Conservation (phyloP, 192 early-diverging fungal species). For the Mortierella hygrophila region DNA sequence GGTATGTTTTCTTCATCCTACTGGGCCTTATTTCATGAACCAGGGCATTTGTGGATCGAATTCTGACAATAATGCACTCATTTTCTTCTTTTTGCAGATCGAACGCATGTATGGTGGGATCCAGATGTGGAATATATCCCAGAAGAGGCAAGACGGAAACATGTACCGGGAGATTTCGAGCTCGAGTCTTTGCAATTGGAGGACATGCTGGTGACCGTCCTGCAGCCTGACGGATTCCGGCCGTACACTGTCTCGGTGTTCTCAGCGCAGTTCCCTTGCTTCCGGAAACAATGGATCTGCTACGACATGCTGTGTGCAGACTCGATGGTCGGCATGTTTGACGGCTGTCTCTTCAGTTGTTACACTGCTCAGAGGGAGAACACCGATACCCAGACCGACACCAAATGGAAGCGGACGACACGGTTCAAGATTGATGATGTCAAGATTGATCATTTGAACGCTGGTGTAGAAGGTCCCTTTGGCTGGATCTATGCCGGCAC, state of each 20-base stretch:
- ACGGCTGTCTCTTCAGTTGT: constrained; percentile 94
- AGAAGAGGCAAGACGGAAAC: constrained; percentile 67
- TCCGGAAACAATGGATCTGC: constrained; percentile 94
- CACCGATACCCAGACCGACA: constrained; percentile 56
- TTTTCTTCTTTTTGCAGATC: constrained; percentile 62
- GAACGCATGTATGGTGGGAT: constrained; percentile 85
- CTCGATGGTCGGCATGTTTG: constrained; percentile 91
- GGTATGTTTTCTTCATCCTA: constrained; percentile 45
- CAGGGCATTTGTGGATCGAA: neutral
- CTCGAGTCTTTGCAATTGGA: constrained; percentile 86
- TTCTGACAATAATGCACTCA: neutral
- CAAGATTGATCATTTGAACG: constrained; percentile 91
- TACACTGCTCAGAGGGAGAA: constrained; percentile 85
- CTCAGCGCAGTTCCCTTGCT: constrained; percentile 81
- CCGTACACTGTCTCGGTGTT: constrained; percentile 92
- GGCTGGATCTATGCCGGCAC: constrained; percentile 94
- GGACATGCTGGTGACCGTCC: constrained; percentile 89
- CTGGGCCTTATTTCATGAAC: neutral
- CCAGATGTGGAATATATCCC: constrained; percentile 71
- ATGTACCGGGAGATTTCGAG: constrained; percentile 87
- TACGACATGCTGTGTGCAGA: constrained; percentile 92
- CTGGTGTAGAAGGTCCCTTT: constrained; percentile 86
- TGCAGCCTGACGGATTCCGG: constrained; percentile 85
- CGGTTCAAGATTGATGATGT: constrained; percentile 91
- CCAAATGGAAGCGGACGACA: constrained; percentile 60